These are phyloP conservation scores for Phytophthora idaei DNA, from an alignment of 352 stramenopile genomes.

Conservation along the genomic window DNA sequence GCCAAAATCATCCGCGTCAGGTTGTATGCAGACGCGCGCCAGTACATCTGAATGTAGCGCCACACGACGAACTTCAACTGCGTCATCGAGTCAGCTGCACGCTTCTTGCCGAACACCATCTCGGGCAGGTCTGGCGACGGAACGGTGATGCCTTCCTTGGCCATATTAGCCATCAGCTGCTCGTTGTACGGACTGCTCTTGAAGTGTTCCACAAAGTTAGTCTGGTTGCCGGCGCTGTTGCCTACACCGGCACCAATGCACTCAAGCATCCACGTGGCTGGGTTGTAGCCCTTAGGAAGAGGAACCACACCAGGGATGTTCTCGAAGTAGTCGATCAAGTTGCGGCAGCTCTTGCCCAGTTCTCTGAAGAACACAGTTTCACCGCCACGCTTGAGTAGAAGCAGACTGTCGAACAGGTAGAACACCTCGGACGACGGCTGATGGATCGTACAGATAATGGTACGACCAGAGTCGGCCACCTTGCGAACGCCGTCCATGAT, in stretches of 20 bases:
- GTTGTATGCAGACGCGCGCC: slow-evolving; percentile 74
- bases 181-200: slow-evolving; percentile 20
- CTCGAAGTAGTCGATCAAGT: slow-evolving; percentile 46
- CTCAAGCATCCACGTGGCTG: slow-evolving; percentile 37
- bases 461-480: slow-evolving; percentile 60
- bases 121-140: slow-evolving; percentile 20
- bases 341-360: slow-evolving; percentile 31
- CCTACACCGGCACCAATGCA: slow-evolving; percentile 50
- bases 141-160: slow-evolving; percentile 30
- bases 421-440: slow-evolving; percentile 38
- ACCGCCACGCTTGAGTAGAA: slow-evolving; percentile 65
- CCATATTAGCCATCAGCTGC: slow-evolving; percentile 17
- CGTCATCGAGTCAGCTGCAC: slow-evolving; percentile 24
- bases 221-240: slow-evolving; percentile 18
- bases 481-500: slow-evolving; percentile 31
- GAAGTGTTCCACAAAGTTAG: slow-evolving; percentile 30
- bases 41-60: slow-evolving; percentile 43
- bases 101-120: slow-evolving; percentile 37
- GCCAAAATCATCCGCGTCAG: slow-evolving; percentile 62
- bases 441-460: slow-evolving; percentile 86
- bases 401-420: slow-evolving; percentile 72
- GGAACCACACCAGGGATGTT: slow-evolving; percentile 17
- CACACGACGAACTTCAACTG: slow-evolving; percentile 36
- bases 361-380: slow-evolving; percentile 46
- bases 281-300: slow-evolving; percentile 50